Conservation (phyloP, 768 basidiomycete species). For the Phlebiopsis gigantea region DNA sequence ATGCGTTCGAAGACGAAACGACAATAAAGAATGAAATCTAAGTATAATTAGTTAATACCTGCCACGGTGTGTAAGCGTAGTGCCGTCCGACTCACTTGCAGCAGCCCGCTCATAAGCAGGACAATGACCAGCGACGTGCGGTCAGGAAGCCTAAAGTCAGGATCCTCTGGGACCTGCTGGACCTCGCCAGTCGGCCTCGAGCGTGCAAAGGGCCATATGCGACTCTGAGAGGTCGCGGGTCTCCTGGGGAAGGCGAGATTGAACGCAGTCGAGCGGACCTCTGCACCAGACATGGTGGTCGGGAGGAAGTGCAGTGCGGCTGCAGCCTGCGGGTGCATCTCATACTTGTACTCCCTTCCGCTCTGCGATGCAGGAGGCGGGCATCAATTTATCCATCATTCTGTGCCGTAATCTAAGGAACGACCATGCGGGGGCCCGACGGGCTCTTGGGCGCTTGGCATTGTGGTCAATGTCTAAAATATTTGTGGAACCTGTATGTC, state of each 20-base stretch:
- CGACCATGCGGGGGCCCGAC: neutral
- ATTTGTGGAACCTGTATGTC: too few relatives aligned
- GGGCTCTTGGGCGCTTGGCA: neutral
- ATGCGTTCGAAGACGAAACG: conserved; percentile 60
- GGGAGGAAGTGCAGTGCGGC: neutral
- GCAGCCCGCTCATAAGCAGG: conserved; percentile 35
- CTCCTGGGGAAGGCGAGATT: conserved; percentile 3
- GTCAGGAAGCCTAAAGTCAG: conserved; percentile 46
- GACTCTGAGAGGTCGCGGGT: neutral
- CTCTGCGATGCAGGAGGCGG: neutral
- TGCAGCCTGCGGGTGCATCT: neutral
- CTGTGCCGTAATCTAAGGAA: neutral
- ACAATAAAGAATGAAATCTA: conserved; percentile 67
- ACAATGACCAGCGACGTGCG: conserved; percentile 40
- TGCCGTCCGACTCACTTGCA: conserved; percentile 35
- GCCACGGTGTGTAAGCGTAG: neutral
- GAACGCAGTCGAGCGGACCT: conserved; percentile 7
- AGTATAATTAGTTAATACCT: neutral
- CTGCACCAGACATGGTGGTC: neutral
- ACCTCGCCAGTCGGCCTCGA: neutral
- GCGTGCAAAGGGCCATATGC: neutral
- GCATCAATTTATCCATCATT: neutral
- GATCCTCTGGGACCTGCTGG: conserved; percentile 13
- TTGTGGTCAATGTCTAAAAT: neutral
- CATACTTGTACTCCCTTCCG: neutral